Evolutionary conservation across 2,329 filamentous ascomycete genomes (phyloP), one percentile per base, ranked within the genome.

Genomic region (Ascochyta fabae): DNA sequence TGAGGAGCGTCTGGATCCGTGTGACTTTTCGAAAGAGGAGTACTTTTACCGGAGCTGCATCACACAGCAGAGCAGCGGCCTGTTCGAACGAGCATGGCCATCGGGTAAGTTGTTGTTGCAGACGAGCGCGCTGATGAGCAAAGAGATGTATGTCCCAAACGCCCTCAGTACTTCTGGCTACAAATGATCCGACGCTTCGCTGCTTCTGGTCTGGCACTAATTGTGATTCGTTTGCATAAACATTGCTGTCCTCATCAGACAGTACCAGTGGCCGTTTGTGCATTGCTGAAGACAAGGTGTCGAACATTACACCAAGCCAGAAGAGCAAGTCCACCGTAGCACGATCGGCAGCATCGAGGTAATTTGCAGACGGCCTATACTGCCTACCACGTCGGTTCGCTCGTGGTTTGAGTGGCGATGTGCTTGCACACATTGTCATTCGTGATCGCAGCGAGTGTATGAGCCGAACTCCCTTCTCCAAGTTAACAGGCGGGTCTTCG

Each of bases 251-350:
- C 58, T 80, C 79, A 54, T 81, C 78, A 2, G 75, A 77, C 5
- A 81, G 73, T 0, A 80, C 76, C 0, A 79, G 64, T 3, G 79
- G 77, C 1, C 78, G 77, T 45, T 78, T 74, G 46, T 81, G 77
- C 76, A 86, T 83, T 1, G 82, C 82, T 0, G 84, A 79, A 0
- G 81, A 84, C 8, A 85, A 69, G 0, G 83, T 86, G 61, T 86
- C 84, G 43, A 84, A 83, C 83, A 86, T 86, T 41, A 85, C 75
- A 0, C 80, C 81, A 15, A 86, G 72, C 84, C 84, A 86, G 62
- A 83, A 86, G 2, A 86, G 64, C 10, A 86, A 70, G 12, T 81
- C 77, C 24, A 86, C 75, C 0, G 84, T 85, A 10, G 78, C 72
- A 16, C 72, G 70, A 67, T 80, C 72, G 16, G 76, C 71, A 26